A percentile compares a stretch with the other conserved stretches of the same genome.
These are phyloP conservation scores for Geotrichum carabidarum DNA, from an alignment of 1,139 yeast species.

Conservation along the genomic window DNA sequence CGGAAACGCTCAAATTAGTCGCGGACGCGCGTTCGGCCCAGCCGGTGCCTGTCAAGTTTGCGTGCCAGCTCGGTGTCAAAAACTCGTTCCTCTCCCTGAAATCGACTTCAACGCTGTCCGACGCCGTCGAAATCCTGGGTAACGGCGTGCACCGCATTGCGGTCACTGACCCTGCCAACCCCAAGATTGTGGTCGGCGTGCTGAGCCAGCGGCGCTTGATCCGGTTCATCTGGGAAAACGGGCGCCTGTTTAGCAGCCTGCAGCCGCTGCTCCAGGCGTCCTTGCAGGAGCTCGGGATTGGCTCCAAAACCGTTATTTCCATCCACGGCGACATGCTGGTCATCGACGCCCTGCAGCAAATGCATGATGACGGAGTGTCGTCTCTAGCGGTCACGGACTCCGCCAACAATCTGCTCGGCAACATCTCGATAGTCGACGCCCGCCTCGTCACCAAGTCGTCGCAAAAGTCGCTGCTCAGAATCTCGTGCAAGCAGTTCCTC, in stretches of 20 bases:
- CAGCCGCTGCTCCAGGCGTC: constrained; percentile 70
- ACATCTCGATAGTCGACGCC: constrained; percentile 90
- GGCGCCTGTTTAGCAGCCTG: constrained; percentile 73
- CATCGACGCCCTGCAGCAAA: constrained; percentile 76
- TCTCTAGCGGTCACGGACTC: constrained; percentile 89
- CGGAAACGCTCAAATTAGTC: constrained; percentile 31
- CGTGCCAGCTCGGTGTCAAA: constrained; percentile 66
- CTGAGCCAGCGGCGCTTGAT: constrained; percentile 84
- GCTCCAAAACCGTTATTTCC: constrained; percentile 62
- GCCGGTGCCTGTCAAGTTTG: constrained; percentile 71
- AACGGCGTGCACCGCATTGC: constrained; percentile 92
- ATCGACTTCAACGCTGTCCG: constrained; percentile 60
- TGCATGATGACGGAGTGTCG: constrained; percentile 80
- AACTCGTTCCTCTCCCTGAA: constrained; percentile 77
- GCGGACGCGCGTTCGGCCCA: constrained; percentile 38
- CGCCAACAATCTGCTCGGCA: constrained; percentile 70
- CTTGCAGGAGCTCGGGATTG: constrained; percentile 61
- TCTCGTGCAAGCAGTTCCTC: constrained; percentile 81
- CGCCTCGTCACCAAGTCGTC: constrained; percentile 76
- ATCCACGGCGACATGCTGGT: constrained; percentile 80
- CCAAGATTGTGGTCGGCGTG: constrained; percentile 52
- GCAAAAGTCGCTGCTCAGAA: constrained; percentile 72
- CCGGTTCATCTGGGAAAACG: constrained; percentile 84
- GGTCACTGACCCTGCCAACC: constrained; percentile 51
- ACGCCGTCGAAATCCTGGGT: constrained; percentile 80